Base-by-base conservation (phyloP, 2,329 filamentous ascomycete genomes). In the Diplocarpon rosae region DNA sequence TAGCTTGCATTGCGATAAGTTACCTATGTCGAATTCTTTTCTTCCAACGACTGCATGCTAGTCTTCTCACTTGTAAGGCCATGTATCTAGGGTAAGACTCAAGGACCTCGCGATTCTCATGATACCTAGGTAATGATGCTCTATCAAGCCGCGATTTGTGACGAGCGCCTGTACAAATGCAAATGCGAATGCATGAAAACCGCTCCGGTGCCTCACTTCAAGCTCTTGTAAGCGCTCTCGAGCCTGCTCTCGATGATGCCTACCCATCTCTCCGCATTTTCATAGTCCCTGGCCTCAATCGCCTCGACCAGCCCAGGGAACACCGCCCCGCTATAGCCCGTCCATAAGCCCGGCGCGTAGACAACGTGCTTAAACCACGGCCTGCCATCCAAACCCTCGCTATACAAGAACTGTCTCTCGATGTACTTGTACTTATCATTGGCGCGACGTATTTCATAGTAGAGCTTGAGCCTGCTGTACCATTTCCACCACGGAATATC, bases 351-450 rank as follows among this genome's bases (percentile, higher is more conserved):
- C 0, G 89, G 89, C 1, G 89, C 89, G 64, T 93, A 95, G 1
- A 95, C 83, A 2, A 95, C 83, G 58, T 95, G 90, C 68, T 95
- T 95, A 69, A 90, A 96, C 88, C 88, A 95, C 17, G 69, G 69
- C 48, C 90, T 70, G 1, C 78, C 78, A 61, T 95, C 89, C 15
- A 96, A 66, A 0, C 90, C 90, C 2, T 73, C 70, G 4, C 76
- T 66, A 56, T 86, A 83, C 50, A 95, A 57, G 63, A 95, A 95
- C 40, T 80, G 71, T 13, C 88, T 72, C 63, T 96, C 90, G 0
- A 96, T 66, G 8, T 71, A 69, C 71, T 95, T 94, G 69, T 94
- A 94, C 61, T 84, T 83, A 28, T 69, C 71, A 63, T 96, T 96
- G 36, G 82, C 74, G 10, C 65, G 69, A 24, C 77, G 72, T 42